These are phyloP conservation scores for Paraphaeosphaeria sporulosa DNA, from an alignment of 2,329 filamentous ascomycete genomes.

Conservation along the genomic window DNA sequence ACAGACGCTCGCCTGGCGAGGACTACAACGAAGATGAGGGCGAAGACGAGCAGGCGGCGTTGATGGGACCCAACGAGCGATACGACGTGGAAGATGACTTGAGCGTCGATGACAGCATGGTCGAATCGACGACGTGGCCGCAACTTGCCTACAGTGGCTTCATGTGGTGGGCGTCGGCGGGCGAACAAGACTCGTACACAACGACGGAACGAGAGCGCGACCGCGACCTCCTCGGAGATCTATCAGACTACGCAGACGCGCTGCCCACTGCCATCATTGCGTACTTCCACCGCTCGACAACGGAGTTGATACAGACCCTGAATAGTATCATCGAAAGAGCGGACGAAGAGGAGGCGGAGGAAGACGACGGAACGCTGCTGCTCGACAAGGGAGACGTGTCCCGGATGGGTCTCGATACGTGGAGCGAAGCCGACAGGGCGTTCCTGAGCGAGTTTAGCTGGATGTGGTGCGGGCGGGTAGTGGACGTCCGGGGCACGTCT, in stretches of 20 bases:
- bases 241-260: slow-evolving; percentile 54
- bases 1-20: slow-evolving; percentile 29
- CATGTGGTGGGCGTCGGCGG: slow-evolving; percentile 90
- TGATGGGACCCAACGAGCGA: slow-evolving; percentile 28
- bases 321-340: slow-evolving; percentile 65
- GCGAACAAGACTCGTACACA: slow-evolving; percentile 69
- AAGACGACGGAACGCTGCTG: slow-evolving; percentile 53
- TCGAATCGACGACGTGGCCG: slow-evolving; percentile 69
- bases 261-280: slow-evolving; percentile 77
- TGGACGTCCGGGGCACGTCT: slow-evolving; percentile 71
- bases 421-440: slow-evolving; percentile 73
- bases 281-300: slow-evolving; percentile 81
- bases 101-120: slow-evolving; percentile 48
- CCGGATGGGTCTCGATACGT: slow-evolving; percentile 78
- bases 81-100: slow-evolving; percentile 44
- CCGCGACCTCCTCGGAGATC: slow-evolving; percentile 52
- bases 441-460: slow-evolving; percentile 71
- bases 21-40: slow-evolving; percentile 30
- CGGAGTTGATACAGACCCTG: slow-evolving; percentile 68
- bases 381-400: slow-evolving; percentile 71
- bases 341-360: slow-evolving; percentile 54
- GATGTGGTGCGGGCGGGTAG: slow-evolving; percentile 71
- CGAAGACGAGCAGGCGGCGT: slow-evolving; percentile 31
- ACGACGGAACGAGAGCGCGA: slow-evolving; percentile 63
- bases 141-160: slow-evolving; percentile 81